Evolutionary conservation across 208 protist genomes (phyloP), one percentile per base, ranked within the genome.

Genomic region (Trypanosoma melophagium): DNA sequence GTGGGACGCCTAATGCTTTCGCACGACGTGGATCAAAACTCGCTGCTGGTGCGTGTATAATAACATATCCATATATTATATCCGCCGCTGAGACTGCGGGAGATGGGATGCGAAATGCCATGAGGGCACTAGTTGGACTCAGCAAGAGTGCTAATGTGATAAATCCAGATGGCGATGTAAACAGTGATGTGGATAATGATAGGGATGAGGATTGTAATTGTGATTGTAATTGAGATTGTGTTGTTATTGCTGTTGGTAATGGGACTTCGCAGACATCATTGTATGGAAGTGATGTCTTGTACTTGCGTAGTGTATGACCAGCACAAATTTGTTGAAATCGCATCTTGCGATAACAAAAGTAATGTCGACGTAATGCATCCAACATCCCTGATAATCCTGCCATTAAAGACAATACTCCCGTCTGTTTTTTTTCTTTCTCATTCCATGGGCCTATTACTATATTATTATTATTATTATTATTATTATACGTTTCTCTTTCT

Each of bases 301-400:
- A 25, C 22, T 42, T 57, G 19, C 58, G 66, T 17, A 44, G 22
- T 45, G 24, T 31, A 12, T n/a, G 17, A 0, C 68, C 68, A 9
- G 19, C 52, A 62, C 53, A 53, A 31, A 85, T 70, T 49, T 79
- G 69, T 19, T 83, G 77, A 47, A 94, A 89, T 14, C 66, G 62
- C 83, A 94, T 94, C 4, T 66, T 54, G 1, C 88, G 78, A 51
- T 89, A 78, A 35, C 74, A 71, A 57, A 94, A 94, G 69, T 92
- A 94, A 69, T 88, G 75, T 19, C 69, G 60, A 24, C 85, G 80
- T 19, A 94, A 57, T 58, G 79, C 79, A 0, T 38, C 42, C 0
- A 94, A 25, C 58, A 89, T 85, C 9, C 71, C 61, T 22, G 71
- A 74, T 12, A 94, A 60, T 5, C 84, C 84, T 21, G 59, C 47